Percentiles rank a stretch among this genome's conserved stretches.
These are phyloP conservation scores for Boletus edulis DNA, from an alignment of 768 basidiomycete species.

Conservation along the genomic window DNA sequence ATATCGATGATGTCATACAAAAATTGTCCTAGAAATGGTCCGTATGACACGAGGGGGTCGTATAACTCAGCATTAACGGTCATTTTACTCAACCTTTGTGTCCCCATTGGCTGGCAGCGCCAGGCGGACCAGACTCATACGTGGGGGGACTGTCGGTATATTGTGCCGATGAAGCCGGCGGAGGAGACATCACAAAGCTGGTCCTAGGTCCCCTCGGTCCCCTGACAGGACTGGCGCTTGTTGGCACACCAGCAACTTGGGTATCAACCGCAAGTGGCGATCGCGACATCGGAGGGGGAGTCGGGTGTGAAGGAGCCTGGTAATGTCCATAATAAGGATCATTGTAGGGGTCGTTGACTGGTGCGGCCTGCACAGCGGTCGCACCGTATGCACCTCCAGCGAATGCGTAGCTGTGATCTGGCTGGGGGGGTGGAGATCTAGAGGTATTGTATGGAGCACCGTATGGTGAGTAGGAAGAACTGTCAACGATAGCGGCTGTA, in stretches of 20 bases:
- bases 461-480: slow-evolving; percentile 16
- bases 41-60: slow-evolving; percentile 7
- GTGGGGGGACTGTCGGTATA: slow-evolving; percentile 61
- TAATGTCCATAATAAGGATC: slow-evolving; percentile 30
- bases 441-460: slow-evolving; percentile 10
- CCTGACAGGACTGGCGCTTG: slow-evolving; percentile 39
- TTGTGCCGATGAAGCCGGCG: slow-evolving; percentile 6
- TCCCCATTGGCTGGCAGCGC: slow-evolving; percentile 52
- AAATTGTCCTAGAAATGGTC: slow-evolving; percentile 15
- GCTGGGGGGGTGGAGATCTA: slow-evolving; percentile 19
- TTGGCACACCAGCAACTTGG: slow-evolving; percentile 22
- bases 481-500: slow-evolving; percentile 16
- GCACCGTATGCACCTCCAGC: slow-evolving; percentile 56
- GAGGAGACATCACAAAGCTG: slow-evolving; percentile 23
- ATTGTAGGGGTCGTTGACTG: slow-evolving; percentile 28
- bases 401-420: slow-evolving; percentile 54
- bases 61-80: neutral
- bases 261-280: slow-evolving; percentile 44
- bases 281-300: slow-evolving; percentile 32
- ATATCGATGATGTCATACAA: slow-evolving; percentile 21
- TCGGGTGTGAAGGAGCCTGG: slow-evolving; percentile 14
- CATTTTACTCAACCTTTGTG: slow-evolving; percentile 30
- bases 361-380: slow-evolving; percentile 43
- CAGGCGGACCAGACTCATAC: slow-evolving; percentile 52
- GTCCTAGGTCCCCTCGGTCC: slow-evolving; percentile 41